A percentile compares a stretch with the other conserved stretches of the same genome.
These are phyloP conservation scores for Podospora didyma DNA, from an alignment of 495 filamentous ascomycete species.

Conservation along the genomic window DNA sequence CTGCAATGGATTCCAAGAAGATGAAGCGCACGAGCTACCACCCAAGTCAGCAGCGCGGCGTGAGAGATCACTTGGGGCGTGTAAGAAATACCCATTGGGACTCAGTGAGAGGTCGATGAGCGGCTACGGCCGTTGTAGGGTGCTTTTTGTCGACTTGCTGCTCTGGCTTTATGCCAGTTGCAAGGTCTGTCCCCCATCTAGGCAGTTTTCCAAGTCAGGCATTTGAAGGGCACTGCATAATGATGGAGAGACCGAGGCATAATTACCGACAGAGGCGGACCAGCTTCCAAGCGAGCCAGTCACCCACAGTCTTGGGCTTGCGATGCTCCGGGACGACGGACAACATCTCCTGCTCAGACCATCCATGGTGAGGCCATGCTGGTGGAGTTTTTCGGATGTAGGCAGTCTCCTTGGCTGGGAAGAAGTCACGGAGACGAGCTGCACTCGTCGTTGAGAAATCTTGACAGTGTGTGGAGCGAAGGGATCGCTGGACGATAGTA, in stretches of 20 bases:
- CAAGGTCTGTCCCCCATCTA: slow-evolving; percentile 45
- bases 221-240: not conserved
- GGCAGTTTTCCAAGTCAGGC: not conserved
- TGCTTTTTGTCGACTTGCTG: slow-evolving; percentile 44
- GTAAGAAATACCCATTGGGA: slow-evolving; percentile 38
- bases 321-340: slow-evolving; percentile 38
- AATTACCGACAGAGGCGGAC: slow-evolving; percentile 30
- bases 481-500: slow-evolving; percentile 3
- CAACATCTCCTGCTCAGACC: slow-evolving; percentile 44
- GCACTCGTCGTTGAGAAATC: slow-evolving; percentile 39
- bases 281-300: slow-evolving; percentile 45
- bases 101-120: slow-evolving; percentile 43
- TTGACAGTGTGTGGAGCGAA: slow-evolving; percentile 7
- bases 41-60: slow-evolving; percentile 5
- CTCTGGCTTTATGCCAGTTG: slow-evolving; percentile 39
- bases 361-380: slow-evolving; percentile 68
- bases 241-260: not conserved
- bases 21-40: slow-evolving; percentile 69
- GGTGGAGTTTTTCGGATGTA: slow-evolving; percentile 48
- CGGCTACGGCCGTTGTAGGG: slow-evolving; percentile 39
- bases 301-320: slow-evolving; percentile 32
- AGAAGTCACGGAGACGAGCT: slow-evolving; percentile 41
- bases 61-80: not conserved
- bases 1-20: slow-evolving; percentile 92
- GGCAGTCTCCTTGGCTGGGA: slow-evolving; percentile 43